Percentiles rank a stretch among this genome's conserved stretches.
Evolutionary conservation across 768 basidiomycete genomes (phyloP).

Genomic region (Nidularia sp.): DNA sequence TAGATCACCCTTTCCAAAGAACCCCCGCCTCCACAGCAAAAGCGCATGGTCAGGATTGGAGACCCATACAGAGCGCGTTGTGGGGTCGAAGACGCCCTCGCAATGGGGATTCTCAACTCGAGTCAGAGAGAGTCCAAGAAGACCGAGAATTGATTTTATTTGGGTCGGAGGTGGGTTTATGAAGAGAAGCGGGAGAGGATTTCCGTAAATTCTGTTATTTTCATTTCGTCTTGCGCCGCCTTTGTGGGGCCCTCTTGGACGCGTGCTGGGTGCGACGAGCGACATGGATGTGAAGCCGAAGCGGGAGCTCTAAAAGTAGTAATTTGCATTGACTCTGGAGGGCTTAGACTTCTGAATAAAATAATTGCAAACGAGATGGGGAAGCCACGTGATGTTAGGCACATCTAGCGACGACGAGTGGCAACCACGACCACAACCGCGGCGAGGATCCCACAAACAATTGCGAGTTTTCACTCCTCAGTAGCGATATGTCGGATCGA

Average conservation of each 20-base stretch:
- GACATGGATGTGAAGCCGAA: slow-evolving; percentile 29
- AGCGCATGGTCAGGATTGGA: slow-evolving; percentile 55
- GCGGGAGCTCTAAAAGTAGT: background rate
- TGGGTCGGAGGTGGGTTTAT: slow-evolving; percentile 36
- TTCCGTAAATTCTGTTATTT: slow-evolving; percentile 63
- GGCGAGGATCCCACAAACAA: background rate
- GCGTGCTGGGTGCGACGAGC: slow-evolving; percentile 36
- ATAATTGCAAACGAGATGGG: too few relatives aligned
- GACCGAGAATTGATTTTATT: slow-evolving; percentile 41
- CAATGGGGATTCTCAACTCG: slow-evolving; percentile 68
- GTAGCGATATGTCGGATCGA: slow-evolving; percentile 46
- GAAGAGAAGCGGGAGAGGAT: slow-evolving; percentile 65
- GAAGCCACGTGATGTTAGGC: too few relatives aligned
- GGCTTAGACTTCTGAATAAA: too few relatives aligned
- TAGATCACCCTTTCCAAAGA: slow-evolving; percentile 96
- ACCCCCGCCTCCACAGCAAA: slow-evolving; percentile 83
- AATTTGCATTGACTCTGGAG: background rate
- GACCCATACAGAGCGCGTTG: slow-evolving; percentile 89
- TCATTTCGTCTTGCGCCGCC: slow-evolving; percentile 52
- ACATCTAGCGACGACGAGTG: too few relatives aligned
- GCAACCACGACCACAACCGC: too few relatives aligned
- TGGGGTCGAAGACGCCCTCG: slow-evolving; percentile 70
- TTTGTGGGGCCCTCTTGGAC: slow-evolving; percentile 40
- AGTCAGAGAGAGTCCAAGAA: slow-evolving; percentile 57
- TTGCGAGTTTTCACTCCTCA: background rate